Base-by-base conservation (phyloP, 495 filamentous ascomycete genomes). In the Ascobolus immersus region DNA sequence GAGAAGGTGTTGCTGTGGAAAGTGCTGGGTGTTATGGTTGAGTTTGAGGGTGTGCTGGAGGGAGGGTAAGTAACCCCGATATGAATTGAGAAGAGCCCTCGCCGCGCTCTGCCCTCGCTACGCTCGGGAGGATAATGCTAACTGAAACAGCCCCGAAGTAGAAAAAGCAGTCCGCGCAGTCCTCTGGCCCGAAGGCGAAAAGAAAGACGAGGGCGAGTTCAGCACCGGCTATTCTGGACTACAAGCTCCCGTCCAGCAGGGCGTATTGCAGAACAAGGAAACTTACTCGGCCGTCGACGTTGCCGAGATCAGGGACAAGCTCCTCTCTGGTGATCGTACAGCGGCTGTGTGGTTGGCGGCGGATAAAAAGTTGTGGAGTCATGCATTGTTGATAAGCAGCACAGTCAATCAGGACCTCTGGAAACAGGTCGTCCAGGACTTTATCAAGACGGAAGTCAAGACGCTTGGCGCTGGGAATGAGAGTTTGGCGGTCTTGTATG, bases 341-440 rank as follows among this genome's bases (percentile, higher is more conserved):
- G 79, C 82, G 44, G 89, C 89, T 2, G 72, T 90, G 8, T 94
- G 86, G 86, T 59, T 68, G 36, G 89, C 89, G 5, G 82, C 77
- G n/a, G 89, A 99, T 47, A 73, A 75, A 48, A 69, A 79, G 23
- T 56, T 94, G 3, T 99, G 89, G 89, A 84, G 76, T 8, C 89
- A 99, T 54, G 89, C 89, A 6, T 71, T 99, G 61, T 64, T 94
- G 23, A 68, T 99, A 27, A 69, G 89, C 12, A 80, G 76, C 21
- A 84, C 84, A 1, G 63, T 84, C 14, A 59, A 55, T 0, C 55
- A 56, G 4, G 57, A 62, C 8, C 49, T 71, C 4, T 93, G 80
- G 67, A 92, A 78, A 49, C 77, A 89, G 44, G 82, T 94, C 13
- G 68, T 77, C 2, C 79, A 89, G 43, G 80, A 94, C 40, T 99